These are phyloP conservation scores for Trichosporon sp. DNA, from an alignment of 1,284 basidiomycete genomes.

Conservation along the genomic window DNA sequence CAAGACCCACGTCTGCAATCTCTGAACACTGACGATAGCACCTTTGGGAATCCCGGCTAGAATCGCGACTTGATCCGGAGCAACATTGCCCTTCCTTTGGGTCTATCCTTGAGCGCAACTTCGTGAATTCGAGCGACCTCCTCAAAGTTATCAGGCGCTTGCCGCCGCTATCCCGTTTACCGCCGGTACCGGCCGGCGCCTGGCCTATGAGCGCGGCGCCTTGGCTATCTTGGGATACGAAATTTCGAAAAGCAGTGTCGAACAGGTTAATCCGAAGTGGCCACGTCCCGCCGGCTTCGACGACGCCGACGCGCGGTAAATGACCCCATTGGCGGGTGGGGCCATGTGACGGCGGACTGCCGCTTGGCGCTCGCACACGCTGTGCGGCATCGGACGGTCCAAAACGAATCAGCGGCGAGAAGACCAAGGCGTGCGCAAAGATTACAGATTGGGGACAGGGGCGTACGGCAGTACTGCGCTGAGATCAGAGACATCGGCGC, in stretches of 20 bases:
- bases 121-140: neutral
- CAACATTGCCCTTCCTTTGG: neutral
- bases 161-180: neutral
- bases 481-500: constrained; percentile 11
- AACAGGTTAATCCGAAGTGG: neutral
- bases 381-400: neutral
- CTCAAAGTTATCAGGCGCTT: neutral
- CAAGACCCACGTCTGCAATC: neutral
- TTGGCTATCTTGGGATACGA: neutral
- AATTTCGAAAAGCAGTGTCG: neutral
- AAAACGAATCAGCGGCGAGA: neutral
- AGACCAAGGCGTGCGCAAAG: neutral
- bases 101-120: neutral
- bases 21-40: neutral
- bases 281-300: neutral
- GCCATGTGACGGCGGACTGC: neutral
- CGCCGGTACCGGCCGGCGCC: constrained; percentile 9
- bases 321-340: constrained; percentile 1
- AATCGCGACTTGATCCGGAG: neutral
- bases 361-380: neutral
- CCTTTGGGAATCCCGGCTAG: neutral
- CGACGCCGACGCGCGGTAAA: neutral
- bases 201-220: neutral
- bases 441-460: neutral
- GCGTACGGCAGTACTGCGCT: neutral